Conservation (phyloP, 495 filamentous ascomycete genomes). For the Tuber melanosporum region DNA sequence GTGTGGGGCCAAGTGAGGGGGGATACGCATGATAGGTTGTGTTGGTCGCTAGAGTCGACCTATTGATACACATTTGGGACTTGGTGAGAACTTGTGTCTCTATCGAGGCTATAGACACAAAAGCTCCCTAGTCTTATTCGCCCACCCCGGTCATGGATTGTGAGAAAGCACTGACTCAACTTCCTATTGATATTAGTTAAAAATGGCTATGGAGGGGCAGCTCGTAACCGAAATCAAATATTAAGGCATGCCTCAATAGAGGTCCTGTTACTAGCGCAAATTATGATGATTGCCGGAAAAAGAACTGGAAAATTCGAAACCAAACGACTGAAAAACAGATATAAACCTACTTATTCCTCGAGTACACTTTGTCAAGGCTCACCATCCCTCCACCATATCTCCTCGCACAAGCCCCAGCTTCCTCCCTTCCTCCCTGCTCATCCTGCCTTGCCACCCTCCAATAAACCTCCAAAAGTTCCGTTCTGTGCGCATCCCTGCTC, state of each 20-base stretch:
- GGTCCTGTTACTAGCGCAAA: neutral
- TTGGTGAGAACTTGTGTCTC: neutral
- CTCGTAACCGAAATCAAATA: neutral
- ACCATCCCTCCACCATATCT: neutral
- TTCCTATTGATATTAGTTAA: neutral
- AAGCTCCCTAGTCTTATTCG: neutral
- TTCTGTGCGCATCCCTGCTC: neutral
- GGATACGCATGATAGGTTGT: neutral
- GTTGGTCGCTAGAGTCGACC: neutral
- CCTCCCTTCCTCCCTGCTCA: neutral
- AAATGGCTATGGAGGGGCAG: neutral
- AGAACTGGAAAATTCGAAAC: neutral
- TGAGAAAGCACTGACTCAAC: neutral
- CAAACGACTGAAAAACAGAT: neutral
- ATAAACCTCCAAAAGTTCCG: neutral
- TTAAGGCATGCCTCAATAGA: neutral
- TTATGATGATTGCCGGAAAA: neutral
- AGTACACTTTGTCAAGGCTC: neutral
- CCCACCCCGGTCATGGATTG: neutral
- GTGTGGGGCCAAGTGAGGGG: neutral
- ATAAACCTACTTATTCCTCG: neutral
- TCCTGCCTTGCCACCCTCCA: neutral
- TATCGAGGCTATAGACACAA: neutral
- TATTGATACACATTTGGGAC: neutral
- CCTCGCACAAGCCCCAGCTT: neutral